A percentile compares a stretch with the other conserved stretches of the same genome.
Evolutionary conservation across 106 monocot species (phyloP).

Genomic region (Xerophyta viscosa): DNA sequence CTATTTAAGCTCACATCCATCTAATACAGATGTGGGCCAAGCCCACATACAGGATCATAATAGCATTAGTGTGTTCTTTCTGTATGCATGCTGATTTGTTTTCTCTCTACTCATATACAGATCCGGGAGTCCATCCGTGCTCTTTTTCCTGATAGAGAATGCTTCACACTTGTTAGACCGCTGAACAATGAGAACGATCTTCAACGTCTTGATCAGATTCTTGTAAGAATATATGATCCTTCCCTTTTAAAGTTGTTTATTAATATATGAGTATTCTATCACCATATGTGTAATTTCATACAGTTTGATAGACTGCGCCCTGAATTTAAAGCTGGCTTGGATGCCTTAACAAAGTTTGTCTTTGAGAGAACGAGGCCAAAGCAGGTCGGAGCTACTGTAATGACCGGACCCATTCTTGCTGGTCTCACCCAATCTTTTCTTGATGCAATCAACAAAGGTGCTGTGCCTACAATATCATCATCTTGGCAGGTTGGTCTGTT

Average conservation of each 20-base stretch:
- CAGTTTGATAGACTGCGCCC: constrained; percentile 75
- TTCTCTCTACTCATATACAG: constrained; percentile 29
- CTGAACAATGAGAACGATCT: constrained; percentile 87
- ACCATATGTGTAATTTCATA: constrained; percentile 2
- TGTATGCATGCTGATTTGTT: neutral
- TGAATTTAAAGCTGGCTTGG: constrained; percentile 80
- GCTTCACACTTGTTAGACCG: constrained; percentile 89
- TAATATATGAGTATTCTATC: neutral
- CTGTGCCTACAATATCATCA: constrained; percentile 94
- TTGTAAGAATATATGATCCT: neutral
- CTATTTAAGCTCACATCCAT: no score
- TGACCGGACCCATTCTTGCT: constrained; percentile 94
- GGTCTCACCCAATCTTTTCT: constrained; percentile 81
- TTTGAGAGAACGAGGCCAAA: constrained; percentile 88
- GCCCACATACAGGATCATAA: no score
- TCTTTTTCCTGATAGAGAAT: constrained; percentile 96
- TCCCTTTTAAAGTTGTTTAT: neutral
- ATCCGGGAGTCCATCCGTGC: constrained; percentile 93
- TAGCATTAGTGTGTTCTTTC: no score
- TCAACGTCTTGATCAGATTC: constrained; percentile 84
- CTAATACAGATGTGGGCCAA: no score
- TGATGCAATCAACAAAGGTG: constrained; percentile 95
- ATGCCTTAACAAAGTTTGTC: constrained; percentile 77
- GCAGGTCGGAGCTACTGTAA: constrained; percentile 71
- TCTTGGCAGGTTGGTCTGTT: constrained; percentile 83